Percentiles rank a stretch among this genome's conserved stretches.
Evolutionary conservation across 192 early-diverging fungal species (phyloP).

Genomic region (Linderina pennispora): DNA sequence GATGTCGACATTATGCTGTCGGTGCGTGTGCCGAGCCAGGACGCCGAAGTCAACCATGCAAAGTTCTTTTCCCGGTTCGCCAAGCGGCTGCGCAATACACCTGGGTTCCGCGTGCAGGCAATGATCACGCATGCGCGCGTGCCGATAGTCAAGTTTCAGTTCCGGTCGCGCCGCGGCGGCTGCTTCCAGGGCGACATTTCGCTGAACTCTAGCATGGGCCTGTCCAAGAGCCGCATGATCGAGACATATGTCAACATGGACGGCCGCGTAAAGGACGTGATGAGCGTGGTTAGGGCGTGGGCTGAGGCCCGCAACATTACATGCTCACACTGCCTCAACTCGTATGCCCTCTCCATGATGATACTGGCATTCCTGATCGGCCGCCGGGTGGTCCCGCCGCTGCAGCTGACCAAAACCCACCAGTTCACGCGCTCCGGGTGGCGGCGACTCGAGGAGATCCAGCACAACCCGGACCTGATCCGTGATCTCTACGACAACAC

Average conservation of each 20-base stretch:
- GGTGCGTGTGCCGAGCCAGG: not conserved
- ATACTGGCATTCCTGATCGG: conserved; percentile 24
- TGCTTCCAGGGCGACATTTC: conserved; percentile 30
- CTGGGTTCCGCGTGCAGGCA: conserved; percentile 5
- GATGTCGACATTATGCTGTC: conserved; percentile 19
- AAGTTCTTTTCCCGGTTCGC: not conserved
- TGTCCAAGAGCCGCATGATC: conserved; percentile 14
- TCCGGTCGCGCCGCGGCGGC: not conserved
- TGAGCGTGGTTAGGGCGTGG: conserved; percentile 31
- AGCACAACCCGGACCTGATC: conserved; percentile 1
- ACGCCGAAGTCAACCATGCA: not conserved
- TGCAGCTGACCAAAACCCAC: conserved; percentile 23
- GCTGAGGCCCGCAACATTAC: conserved; percentile 6
- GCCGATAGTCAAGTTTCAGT: conserved; percentile 36
- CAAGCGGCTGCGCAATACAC: not conserved
- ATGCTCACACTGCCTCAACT: conserved; percentile 18
- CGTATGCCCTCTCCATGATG: conserved; percentile 38
- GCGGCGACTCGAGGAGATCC: conserved; percentile 5
- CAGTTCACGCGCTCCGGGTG: not conserved
- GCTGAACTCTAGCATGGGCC: conserved; percentile 8
- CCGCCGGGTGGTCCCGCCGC: conserved; percentile 28
- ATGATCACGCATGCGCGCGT: conserved; percentile 16
- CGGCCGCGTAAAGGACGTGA: conserved; percentile 14
- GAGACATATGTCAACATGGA: conserved; percentile 13
- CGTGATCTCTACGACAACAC: not conserved